phyloP scores from a whole-genome alignment of 2,329 filamentous ascomycete genomes.

The Decorospora gaudefroyi region DNA sequence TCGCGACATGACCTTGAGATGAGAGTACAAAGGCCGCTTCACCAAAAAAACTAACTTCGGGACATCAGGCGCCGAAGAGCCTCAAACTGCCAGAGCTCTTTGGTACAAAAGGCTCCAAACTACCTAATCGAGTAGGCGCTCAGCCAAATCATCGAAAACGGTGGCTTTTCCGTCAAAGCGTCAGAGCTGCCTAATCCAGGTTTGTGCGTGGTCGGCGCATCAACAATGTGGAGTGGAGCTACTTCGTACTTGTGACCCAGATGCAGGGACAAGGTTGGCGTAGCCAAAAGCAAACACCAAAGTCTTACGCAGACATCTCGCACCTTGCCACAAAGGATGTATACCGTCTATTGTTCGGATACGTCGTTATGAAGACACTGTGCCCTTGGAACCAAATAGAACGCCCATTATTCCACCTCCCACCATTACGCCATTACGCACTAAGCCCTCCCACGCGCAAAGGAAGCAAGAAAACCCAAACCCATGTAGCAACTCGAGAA shows the following conservation, averaged over 20 bases:
- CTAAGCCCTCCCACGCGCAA: slow-evolving; percentile 19
- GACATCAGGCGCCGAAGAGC: slow-evolving; percentile 5
- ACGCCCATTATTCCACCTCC: slow-evolving; percentile 33
- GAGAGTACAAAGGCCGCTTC: no score
- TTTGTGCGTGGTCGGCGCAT: slow-evolving; percentile 30
- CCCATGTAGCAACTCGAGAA: slow-evolving; percentile 3
- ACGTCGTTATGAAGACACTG: slow-evolving; percentile 4
- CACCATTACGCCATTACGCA: slow-evolving; percentile 34
- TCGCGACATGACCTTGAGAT: no score
- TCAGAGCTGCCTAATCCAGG: slow-evolving; percentile 43
- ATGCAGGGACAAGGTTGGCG: slow-evolving; percentile 14
- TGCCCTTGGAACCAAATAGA: slow-evolving; percentile 10
- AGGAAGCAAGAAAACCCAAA: slow-evolving; percentile 1
- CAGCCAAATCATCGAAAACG: slow-evolving; percentile 28
- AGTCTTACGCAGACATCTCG: no score
- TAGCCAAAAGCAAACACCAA: background rate
- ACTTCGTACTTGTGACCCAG: background rate
- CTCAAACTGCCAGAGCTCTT: no score
- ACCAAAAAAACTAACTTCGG: slow-evolving; percentile 1
- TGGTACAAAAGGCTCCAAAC: slow-evolving; percentile 22
- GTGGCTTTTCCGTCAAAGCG: slow-evolving; percentile 40
- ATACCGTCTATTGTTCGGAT: slow-evolving; percentile 12
- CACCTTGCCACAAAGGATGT: no score
- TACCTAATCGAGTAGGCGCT: slow-evolving; percentile 35
- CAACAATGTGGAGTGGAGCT: slow-evolving; percentile 17